These are phyloP conservation scores for Populus simonii DNA, from an alignment of 345 rosid genomes.

Conservation along the genomic window DNA sequence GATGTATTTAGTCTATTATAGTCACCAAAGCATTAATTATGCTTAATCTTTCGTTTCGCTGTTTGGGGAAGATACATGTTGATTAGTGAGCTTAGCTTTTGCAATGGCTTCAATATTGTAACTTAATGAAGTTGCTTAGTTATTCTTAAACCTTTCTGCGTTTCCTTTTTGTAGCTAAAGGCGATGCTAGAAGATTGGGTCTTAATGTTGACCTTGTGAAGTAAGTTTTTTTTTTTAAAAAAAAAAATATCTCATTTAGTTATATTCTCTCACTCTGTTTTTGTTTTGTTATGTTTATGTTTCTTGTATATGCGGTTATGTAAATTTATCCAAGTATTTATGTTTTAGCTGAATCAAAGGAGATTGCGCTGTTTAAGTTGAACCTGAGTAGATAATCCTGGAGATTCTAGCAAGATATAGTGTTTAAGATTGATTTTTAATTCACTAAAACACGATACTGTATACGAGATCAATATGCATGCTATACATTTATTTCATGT, in stretches of 20 bases:
- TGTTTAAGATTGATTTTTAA: neutral
- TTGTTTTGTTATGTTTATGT: neutral
- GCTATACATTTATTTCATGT: neutral
- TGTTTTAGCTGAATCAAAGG: neutral
- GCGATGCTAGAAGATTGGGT: neutral
- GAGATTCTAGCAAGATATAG: neutral
- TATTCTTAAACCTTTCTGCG: neutral
- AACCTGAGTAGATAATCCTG: neutral
- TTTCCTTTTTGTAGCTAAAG: neutral
- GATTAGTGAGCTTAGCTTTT: neutral
- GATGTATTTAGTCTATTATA: neutral
- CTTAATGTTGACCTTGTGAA: neutral
- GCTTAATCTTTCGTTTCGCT: neutral
- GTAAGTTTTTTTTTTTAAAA: neutral
- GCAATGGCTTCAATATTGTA: neutral
- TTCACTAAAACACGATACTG: too few relatives aligned
- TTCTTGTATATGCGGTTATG: neutral
- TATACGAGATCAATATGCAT: neutral
- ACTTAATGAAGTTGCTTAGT: neutral
- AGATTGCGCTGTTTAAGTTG: neutral
- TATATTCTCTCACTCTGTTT: neutral
- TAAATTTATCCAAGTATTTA: neutral
- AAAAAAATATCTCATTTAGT: neutral
- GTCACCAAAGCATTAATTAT: neutral
- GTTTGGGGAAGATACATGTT: neutral